A percentile compares a stretch with the other conserved stretches of the same genome.
phyloP scores from a whole-genome alignment of 2,329 filamentous ascomycete species.

The Ustulina deusta region DNA sequence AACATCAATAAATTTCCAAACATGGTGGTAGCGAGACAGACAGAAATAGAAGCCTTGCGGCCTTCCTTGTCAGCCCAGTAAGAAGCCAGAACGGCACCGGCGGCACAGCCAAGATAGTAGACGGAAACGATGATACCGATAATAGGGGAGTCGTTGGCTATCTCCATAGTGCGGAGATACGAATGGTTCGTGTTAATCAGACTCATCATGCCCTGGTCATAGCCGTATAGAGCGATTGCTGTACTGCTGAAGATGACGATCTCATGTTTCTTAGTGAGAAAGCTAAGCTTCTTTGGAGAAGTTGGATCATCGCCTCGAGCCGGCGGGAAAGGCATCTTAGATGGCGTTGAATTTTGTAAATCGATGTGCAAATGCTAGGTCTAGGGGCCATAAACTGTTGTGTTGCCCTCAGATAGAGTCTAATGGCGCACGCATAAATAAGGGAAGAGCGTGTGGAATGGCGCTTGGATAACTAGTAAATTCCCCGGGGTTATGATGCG shows the following conservation, averaged over 20 bases:
- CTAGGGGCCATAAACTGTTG: neutral
- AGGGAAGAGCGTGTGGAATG: neutral
- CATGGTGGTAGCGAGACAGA: slow-evolving; percentile 64
- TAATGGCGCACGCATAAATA: neutral
- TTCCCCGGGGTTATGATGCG: neutral
- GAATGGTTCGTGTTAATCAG: slow-evolving; percentile 53
- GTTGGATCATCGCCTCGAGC: slow-evolving; percentile 39
- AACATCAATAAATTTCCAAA: slow-evolving; percentile 72
- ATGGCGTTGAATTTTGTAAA: neutral
- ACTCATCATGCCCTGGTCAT: slow-evolving; percentile 54
- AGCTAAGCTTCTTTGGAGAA: slow-evolving; percentile 39
- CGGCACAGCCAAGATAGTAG: slow-evolving; percentile 71
- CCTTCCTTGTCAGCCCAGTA: slow-evolving; percentile 65
- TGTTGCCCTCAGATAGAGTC: too few species aligned
- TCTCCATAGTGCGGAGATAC: slow-evolving; percentile 70
- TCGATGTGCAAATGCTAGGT: neutral
- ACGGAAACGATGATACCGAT: slow-evolving; percentile 71
- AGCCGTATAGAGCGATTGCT: slow-evolving; percentile 54
- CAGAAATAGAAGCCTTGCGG: slow-evolving; percentile 67
- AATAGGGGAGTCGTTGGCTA: slow-evolving; percentile 61
- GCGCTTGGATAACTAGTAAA: neutral
- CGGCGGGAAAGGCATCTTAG: slow-evolving; percentile 50
- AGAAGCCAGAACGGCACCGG: slow-evolving; percentile 69
- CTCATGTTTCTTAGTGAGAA: slow-evolving; percentile 51
- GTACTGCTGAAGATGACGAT: slow-evolving; percentile 55